Conservation (phyloP, 1,139 yeast species). For the Suhomyces ambrosiae region DNA sequence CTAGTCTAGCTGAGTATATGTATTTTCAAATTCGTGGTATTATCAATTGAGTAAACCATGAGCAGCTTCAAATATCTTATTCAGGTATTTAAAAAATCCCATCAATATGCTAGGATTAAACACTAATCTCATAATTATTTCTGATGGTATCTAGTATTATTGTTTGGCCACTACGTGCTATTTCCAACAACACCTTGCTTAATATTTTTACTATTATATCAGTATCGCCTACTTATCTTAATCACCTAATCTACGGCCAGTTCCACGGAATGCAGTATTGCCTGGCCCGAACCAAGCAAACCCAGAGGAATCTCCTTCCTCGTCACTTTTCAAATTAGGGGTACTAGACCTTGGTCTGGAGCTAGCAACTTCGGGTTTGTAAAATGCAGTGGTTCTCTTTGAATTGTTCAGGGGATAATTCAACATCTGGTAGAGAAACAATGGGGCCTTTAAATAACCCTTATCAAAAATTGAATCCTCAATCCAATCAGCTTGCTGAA, state of each 20-base stretch:
- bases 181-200: no score
- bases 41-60: no score
- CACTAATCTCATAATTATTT: no score
- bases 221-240: no score
- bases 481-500: conserved; percentile 26
- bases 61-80: no score
- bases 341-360: neutral
- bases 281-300: neutral
- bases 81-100: no score
- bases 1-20: no score
- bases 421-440: conserved; percentile 35
- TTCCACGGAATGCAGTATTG: conserved; percentile 2
- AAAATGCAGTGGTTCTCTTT: conserved; percentile 36
- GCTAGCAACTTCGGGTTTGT: neutral
- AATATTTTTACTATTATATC: no score
- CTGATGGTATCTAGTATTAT: no score
- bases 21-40: no score
- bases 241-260: conserved; percentile 7
- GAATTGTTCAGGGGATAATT: conserved; percentile 34
- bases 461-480: conserved; percentile 42
- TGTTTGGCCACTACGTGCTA: no score
- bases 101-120: no score
- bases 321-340: neutral
- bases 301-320: neutral
- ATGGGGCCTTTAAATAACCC: conserved; percentile 49